phyloP scores from a whole-genome alignment of 345 rosid genomes.

The Alliaria petiolata region DNA sequence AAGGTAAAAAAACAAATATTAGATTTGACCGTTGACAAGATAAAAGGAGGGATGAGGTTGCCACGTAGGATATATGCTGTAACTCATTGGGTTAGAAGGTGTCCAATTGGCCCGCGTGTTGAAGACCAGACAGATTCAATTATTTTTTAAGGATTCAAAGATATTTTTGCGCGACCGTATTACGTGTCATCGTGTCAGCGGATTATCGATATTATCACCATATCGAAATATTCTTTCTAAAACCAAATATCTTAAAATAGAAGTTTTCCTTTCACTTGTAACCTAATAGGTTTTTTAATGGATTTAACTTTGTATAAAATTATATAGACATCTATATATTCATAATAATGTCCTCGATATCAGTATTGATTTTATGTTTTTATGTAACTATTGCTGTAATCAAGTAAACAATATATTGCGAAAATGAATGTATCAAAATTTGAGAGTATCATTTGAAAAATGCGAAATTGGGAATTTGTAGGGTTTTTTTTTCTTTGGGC shows the following conservation, averaged over 20 bases:
- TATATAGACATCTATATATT: neutral
- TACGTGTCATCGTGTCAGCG: conserved; percentile 30
- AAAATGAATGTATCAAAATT: too few species aligned
- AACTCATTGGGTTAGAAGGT: neutral
- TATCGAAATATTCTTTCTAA: neutral
- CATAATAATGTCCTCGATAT: neutral
- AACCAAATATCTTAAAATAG: neutral
- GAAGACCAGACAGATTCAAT: neutral
- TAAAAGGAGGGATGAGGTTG: conserved; percentile 2
- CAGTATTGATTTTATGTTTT: too few species aligned
- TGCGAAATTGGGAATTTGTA: too few species aligned
- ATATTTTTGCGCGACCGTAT: conserved; percentile 2
- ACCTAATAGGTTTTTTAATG: neutral
- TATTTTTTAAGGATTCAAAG: neutral
- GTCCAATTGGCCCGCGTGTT: neutral
- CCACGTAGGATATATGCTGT: conserved; percentile 25
- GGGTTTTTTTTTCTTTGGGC: too few species aligned
- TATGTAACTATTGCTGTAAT: too few species aligned
- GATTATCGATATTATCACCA: neutral
- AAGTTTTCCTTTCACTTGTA: neutral
- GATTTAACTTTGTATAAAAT: neutral
- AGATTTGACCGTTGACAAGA: conserved; percentile 1
- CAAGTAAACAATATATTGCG: too few species aligned
- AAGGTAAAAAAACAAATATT: neutral
- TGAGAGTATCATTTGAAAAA: too few species aligned